Evolutionary conservation across 1,284 basidiomycete species (phyloP), one percentile per base, ranked within the genome.

Genomic region (Baeospora myosura): DNA sequence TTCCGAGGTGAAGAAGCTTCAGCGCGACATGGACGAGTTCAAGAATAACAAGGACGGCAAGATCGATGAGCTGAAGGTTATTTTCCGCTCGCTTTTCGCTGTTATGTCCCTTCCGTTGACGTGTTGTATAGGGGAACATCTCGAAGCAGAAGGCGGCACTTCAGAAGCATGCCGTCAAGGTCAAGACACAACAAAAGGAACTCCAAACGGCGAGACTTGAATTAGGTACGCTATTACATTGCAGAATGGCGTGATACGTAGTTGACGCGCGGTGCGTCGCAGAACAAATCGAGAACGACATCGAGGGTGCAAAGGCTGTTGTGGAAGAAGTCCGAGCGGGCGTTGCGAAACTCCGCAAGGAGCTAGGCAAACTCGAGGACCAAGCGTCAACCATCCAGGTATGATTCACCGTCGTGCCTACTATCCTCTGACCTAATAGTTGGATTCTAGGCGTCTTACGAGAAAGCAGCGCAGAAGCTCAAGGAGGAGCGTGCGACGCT

Each of bases 1-100:
- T 41, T 79, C 72, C 0, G 93, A 98, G 48, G 79, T 80, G 57
- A 82, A 82, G 65, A 87, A 85, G 50, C 79, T 98, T 18, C 88
- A 98, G 64, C 85, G 84, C 56, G 96, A 99, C 60, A 98, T 98
- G 92, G 81, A 80, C 41, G 96, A 98, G 69, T 97, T 98, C 68
- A 94, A 96, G 69, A 85, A 92, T 61, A 94, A 99, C 70, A 96
- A 97, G 62, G 95, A 97, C 44, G 90, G 90, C 36, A 98, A 98
- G 66, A 87, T 94, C 42, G 88, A 88, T 30, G 87, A 98, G 61
- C 78, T 98, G 53, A 95, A 93, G 72, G 90, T 88, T 41, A 33
- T 63, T 52, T n/a, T n/a, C n/a, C 31, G 36, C 36, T 25, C 1
- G 7, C n/a, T 33, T 20, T 37, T 14, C 38, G n/a, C 28, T 41